phyloP scores from a whole-genome alignment of 352 stramenopile species.

The Globisporangium paddicum region DNA sequence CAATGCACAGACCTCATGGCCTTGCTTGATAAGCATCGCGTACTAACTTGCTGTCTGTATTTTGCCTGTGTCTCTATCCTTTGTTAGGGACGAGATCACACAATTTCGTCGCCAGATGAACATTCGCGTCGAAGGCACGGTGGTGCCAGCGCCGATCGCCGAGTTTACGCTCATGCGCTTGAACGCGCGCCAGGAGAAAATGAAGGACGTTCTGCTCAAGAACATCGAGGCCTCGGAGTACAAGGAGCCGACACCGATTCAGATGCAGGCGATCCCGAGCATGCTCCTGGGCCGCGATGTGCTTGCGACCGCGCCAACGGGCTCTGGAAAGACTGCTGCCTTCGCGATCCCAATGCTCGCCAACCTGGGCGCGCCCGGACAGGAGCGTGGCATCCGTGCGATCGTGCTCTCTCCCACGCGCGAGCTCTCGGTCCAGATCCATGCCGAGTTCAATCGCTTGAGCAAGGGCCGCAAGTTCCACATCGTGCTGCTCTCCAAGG shows the following conservation, averaged over 20 bases:
- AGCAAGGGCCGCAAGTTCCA: constrained; percentile 84
- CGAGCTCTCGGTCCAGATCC: constrained; percentile 97
- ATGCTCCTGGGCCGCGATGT: constrained; percentile 91
- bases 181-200: constrained; percentile 30
- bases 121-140: constrained; percentile 69
- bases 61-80: not conserved
- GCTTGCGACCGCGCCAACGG: constrained; percentile 95
- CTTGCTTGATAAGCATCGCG: too few species aligned
- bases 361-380: constrained; percentile 52
- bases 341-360: constrained; percentile 96
- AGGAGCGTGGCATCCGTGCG: constrained; percentile 74
- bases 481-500: constrained; percentile 91
- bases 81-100: constrained; percentile 41
- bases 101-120: constrained; percentile 75
- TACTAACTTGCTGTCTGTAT: not conserved
- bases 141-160: constrained; percentile 66
- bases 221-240: constrained; percentile 91
- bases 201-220: constrained; percentile 61
- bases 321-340: constrained; percentile 97
- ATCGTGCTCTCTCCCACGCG: constrained; percentile 96
- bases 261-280: constrained; percentile 96
- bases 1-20: too few species aligned
- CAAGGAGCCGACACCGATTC: constrained; percentile 98
- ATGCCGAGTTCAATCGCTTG: constrained; percentile 93
- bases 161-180: constrained; percentile 71